Conservation (phyloP, 1,139 yeast genomes). For the Torulaspora pretoriensis region DNA sequence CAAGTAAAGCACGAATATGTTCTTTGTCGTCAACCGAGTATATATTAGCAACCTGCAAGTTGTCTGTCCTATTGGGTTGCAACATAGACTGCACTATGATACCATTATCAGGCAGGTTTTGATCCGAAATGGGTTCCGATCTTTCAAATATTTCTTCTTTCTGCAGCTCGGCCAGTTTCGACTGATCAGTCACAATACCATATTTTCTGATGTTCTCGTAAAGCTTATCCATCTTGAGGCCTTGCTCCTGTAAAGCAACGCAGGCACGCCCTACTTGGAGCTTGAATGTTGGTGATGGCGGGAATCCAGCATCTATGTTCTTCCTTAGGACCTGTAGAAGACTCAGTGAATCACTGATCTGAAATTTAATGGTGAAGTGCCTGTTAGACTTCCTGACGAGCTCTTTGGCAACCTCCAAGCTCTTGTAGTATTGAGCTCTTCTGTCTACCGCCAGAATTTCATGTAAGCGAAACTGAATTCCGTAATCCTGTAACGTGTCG, state of each 20-base stretch:
- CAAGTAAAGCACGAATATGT: conserved; percentile 51
- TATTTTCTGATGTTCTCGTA: conserved; percentile 26
- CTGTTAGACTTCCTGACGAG: conserved; percentile 22
- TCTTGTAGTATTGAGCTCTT: conserved; percentile 28
- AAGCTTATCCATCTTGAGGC: conserved; percentile 30
- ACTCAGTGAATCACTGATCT: conserved; percentile 20
- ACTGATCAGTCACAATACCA: conserved; percentile 21
- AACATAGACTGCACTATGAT: neutral
- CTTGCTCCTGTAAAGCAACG: conserved; percentile 24
- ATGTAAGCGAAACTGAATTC: conserved; percentile 19
- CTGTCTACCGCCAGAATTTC: conserved; percentile 21
- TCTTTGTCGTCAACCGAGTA: conserved; percentile 44
- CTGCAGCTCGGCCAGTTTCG: conserved; percentile 13
- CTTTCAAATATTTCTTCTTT: neutral
- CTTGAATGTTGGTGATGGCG: conserved; percentile 21
- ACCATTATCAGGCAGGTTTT: neutral
- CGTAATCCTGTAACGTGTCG: conserved; percentile 29
- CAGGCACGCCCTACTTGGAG: conserved; percentile 19
- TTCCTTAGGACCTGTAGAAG: conserved; percentile 22
- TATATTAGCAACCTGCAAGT: conserved; percentile 30
- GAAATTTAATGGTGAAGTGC: conserved; percentile 18
- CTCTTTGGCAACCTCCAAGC: conserved; percentile 27
- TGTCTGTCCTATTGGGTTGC: conserved; percentile 2
- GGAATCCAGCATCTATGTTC: conserved; percentile 27
- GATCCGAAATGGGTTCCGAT: neutral